Conservation (phyloP, 495 filamentous ascomycete genomes). For the Xylaria nigripes region DNA sequence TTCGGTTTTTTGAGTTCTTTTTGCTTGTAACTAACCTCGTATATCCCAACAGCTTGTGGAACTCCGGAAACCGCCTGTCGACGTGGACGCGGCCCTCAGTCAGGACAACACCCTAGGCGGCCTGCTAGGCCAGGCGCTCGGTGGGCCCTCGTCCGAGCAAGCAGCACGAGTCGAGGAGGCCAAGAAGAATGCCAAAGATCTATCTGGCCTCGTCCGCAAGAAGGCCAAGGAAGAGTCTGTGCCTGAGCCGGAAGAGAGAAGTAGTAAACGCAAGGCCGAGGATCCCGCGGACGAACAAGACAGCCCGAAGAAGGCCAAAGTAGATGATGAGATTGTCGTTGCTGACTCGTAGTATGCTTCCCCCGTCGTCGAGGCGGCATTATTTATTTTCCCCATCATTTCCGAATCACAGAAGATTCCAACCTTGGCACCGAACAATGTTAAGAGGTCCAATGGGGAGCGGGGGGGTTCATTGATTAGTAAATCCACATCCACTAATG, state of each 20-base stretch:
- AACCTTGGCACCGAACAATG: not conserved
- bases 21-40: constrained; percentile 15
- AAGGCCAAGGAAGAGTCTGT: constrained; percentile 47
- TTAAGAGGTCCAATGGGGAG: too few species aligned
- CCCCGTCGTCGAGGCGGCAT: not conserved
- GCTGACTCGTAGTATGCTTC: not conserved
- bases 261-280: constrained; percentile 41
- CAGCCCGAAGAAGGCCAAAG: constrained; percentile 32
- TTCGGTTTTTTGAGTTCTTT: constrained; percentile 1
- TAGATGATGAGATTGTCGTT: constrained; percentile 14
- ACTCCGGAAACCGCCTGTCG: constrained; percentile 61
- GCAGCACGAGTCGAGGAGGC: constrained; percentile 66
- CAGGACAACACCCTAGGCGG: constrained; percentile 45
- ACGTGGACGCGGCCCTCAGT: constrained; percentile 48
- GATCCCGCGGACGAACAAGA: constrained; percentile 31
- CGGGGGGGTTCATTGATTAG: too few species aligned
- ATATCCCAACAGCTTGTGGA: constrained; percentile 57
- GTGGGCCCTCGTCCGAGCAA: constrained; percentile 53
- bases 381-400: not conserved
- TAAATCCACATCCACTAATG: too few species aligned
- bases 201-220: constrained; percentile 77
- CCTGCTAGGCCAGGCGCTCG: constrained; percentile 66
- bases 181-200: constrained; percentile 71
- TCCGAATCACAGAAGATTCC: not conserved
- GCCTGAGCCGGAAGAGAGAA: constrained; percentile 25